These are phyloP conservation scores for Bromus sterilis DNA, from an alignment of 176 grass and related monocot species.

Conservation along the genomic window DNA sequence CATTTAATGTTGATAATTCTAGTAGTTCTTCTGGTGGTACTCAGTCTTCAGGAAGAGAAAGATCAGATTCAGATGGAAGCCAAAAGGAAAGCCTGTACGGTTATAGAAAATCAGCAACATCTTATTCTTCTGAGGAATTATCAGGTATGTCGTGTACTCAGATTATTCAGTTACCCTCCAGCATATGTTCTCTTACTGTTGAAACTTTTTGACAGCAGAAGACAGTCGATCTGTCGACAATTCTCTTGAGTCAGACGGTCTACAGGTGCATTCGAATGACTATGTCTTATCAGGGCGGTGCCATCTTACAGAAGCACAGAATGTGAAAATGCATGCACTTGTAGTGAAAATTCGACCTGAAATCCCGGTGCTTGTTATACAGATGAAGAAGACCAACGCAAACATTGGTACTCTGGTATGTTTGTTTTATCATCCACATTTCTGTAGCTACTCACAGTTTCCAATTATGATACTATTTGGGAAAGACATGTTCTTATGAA, in stretches of 20 bases:
- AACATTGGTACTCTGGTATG: background rate
- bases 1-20: background rate
- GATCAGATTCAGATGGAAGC: background rate
- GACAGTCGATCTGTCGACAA: background rate
- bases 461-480: background rate
- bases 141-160: conserved; percentile 9
- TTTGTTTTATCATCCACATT: background rate
- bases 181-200: background rate
- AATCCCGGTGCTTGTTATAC: conserved; percentile 4
- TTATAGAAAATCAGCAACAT: background rate
- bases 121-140: background rate
- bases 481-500: too few relatives aligned
- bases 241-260: background rate
- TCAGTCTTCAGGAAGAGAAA: background rate
- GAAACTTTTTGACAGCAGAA: background rate
- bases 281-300: background rate
- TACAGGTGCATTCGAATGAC: background rate
- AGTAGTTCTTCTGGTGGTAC: background rate
- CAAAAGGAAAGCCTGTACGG: background rate
- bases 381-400: conserved; percentile 5
- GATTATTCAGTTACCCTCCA: background rate
- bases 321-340: background rate
- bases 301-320: background rate
- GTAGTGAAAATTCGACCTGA: conserved; percentile 8
- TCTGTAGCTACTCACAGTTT: background rate